Conservation (phyloP, 345 rosid species). For the Psidium guajava region DNA sequence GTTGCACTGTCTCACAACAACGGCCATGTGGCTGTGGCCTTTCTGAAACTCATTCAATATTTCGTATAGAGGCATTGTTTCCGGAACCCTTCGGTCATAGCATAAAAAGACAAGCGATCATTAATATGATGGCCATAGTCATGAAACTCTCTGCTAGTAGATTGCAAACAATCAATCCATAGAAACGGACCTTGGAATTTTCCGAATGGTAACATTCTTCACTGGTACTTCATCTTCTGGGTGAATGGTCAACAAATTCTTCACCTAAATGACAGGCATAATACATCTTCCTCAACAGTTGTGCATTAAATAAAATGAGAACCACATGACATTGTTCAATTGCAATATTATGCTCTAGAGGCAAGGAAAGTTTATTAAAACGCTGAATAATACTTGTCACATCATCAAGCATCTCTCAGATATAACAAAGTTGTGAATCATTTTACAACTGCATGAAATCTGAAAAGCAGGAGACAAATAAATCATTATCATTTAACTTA, state of each 20-base stretch:
- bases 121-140: background rate
- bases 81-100: slow-evolving; percentile 41
- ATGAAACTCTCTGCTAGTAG: background rate
- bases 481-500: background rate
- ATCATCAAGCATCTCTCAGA: background rate
- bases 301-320: background rate
- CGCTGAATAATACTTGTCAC: background rate
- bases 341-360: background rate
- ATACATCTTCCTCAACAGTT: background rate
- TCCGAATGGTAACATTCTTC: slow-evolving; percentile 73
- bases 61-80: slow-evolving; percentile 80
- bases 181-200: slow-evolving; percentile 70
- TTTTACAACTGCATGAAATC: background rate
- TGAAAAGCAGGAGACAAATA: background rate
- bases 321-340: background rate
- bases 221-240: slow-evolving; percentile 77
- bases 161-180: background rate
- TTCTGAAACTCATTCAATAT: slow-evolving; percentile 97
- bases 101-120: background rate
- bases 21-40: slow-evolving; percentile 99
- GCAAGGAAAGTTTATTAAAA: background rate
- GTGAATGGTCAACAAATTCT: slow-evolving; percentile 73
- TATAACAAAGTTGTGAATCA: background rate
- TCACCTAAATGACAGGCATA: slow-evolving; percentile 30
- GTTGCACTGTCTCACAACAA: slow-evolving; percentile 52